Base-by-base conservation (phyloP, 306 rosid genomes). In the Amphicarpaea edgeworthii region DNA sequence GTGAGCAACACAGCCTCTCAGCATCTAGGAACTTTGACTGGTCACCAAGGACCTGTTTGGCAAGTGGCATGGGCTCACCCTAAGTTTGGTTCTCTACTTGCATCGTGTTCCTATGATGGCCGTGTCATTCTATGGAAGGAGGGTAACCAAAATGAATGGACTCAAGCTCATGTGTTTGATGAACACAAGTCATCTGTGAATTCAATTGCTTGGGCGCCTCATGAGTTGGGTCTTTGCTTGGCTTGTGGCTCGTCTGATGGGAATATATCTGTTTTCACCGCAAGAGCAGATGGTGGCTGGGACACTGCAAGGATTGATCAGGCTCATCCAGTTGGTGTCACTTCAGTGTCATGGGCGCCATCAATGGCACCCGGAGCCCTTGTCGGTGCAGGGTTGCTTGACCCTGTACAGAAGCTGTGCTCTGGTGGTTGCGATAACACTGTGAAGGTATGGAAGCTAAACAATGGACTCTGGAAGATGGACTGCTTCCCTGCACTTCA, bases 281-380 rank as follows among this genome's bases (percentile, higher is more conserved):
- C 89, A 7, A 87, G 89, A 68, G 76, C 97, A 1, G 93, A 92
- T 40, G 92, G 96, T 77, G 91, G 90, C 66, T 92, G 97, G 96
- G 96, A 90, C 78, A 73, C 92, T 12, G 73, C 90, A 2, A 90
- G 85, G 79, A 90, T 92, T 3, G 93, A 88, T 66, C 88, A 85
- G 76, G 97, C 96, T 67, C 97, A 92, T 38, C 93, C 97, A 0
- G 87, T 92, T 32, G 96, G 97, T 15, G 97, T 92, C 11, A 92
- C 96, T 12, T 92, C 96, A n/a, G 90, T 92, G 66, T 92, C 97
- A 11, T 92, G 97, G 98, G 98, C 96, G 2, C 98, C 96, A 38
- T 75, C 96, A 6, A 88, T 84, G 15, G 93, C 96, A 9, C 97
- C 96, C 0, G 93, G 92, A 19, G 92, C 96, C 51, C 84, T 93